Base-by-base conservation (phyloP, 2,329 filamentous ascomycete species). In the Cladophialophora psammophila region DNA sequence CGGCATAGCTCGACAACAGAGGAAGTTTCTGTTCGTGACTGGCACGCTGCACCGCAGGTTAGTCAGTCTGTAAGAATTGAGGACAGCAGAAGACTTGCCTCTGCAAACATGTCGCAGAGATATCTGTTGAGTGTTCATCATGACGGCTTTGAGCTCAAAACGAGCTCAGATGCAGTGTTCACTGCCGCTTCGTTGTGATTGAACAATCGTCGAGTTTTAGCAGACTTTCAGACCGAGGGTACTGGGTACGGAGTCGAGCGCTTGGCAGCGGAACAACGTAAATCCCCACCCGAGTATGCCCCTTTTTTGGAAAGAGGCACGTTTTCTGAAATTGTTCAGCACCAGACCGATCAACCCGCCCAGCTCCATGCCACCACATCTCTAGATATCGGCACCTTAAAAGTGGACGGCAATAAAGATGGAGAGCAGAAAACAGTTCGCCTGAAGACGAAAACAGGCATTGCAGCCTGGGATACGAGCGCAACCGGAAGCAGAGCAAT, bases 71-170 rank as follows among this genome's bases (percentile, higher is more conserved):
- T 32, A 26, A n/a, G 38, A 38, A 59, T 20, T 9, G 53, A 56
- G 12, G 62, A 48, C 35, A 48, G 45, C 7, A 32, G 54, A 55
- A 13, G 20, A 53, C 66, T 48, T 69, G 53, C 67, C 64, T 62
- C 38, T 58, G 48, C 64, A 69, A 26, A 53, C 50, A 32, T 61
- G 63, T 52, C 67, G 67, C 42, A 69, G 42, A 32, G 60, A 60
- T n/a, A 54, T 45, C 50, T 69, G 63, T 40, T 63, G 64, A 8
- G 67, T 50, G n/a, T 64, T 66, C 60, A 66, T 69, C 10, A n/a
- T 65, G 20, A 52, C 34, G 34, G 48, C 4, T 13, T 48, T 38
- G 45, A 53, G 52, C 45, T 50, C 26, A 36, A 35, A n/a, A 32
- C 18, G 31, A 38, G 38, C 63, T 55, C 52, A 12, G 45, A 13